Conservation (phyloP, 2,329 filamentous ascomycete species). For the Cercospora sp. region DNA sequence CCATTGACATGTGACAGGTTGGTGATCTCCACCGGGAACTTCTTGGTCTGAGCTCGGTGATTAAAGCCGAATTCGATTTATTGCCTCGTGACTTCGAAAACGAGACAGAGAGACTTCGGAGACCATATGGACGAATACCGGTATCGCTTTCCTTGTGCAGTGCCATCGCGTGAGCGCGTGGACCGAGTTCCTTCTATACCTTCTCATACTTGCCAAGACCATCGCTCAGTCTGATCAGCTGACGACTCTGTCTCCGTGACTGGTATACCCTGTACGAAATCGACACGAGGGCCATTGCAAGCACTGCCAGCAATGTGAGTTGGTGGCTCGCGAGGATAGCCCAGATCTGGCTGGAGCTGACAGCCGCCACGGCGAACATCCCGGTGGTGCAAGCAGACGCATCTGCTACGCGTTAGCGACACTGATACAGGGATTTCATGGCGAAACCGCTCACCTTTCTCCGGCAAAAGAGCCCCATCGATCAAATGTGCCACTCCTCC, state of each 20-base stretch:
- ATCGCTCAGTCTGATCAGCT: background rate
- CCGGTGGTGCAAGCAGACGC: background rate
- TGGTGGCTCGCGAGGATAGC: background rate
- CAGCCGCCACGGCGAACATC: background rate
- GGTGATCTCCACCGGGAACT: background rate
- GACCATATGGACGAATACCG: background rate
- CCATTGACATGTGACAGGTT: background rate
- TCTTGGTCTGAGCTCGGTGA: background rate
- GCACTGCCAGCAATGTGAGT: background rate
- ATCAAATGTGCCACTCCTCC: slow-evolving; percentile 29
- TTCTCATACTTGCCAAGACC: slow-evolving; percentile 7
- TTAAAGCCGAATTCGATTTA: background rate
- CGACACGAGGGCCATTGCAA: background rate
- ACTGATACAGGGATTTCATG: background rate
- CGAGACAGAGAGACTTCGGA: background rate
- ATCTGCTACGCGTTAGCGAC: background rate
- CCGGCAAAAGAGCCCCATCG: slow-evolving; percentile 12
- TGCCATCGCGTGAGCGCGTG: background rate
- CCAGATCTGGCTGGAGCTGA: background rate
- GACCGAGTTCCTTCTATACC: background rate
- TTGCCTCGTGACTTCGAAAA: background rate
- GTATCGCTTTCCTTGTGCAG: background rate
- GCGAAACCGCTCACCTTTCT: background rate
- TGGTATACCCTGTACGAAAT: background rate
- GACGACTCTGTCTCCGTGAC: background rate